Conservation (phyloP, 805 yeast genomes). For the Helenozyma baotianmanensis region DNA sequence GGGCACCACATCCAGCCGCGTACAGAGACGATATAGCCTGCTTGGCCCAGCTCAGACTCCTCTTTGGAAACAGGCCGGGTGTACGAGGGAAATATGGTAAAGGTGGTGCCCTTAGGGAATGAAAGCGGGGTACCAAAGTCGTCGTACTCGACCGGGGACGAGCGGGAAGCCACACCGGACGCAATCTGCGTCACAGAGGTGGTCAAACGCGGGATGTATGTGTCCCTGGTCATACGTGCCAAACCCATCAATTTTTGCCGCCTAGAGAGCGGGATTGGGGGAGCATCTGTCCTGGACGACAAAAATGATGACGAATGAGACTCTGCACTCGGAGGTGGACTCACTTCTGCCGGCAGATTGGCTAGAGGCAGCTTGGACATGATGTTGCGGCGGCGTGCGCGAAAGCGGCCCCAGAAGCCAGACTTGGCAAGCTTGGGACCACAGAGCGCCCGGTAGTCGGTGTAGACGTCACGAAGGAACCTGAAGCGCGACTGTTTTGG, state of each 20-base stretch:
- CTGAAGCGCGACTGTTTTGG: slow-evolving; percentile 19
- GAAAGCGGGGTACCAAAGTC: slow-evolving; percentile 15
- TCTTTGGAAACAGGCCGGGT: slow-evolving; percentile 21
- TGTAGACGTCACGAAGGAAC: slow-evolving; percentile 26
- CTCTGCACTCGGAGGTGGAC: too few species aligned
- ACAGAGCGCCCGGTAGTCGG: slow-evolving; percentile 28
- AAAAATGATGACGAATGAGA: too few species aligned
- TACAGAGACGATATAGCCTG: slow-evolving; percentile 52
- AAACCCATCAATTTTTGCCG: slow-evolving; percentile 47
- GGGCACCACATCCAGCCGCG: slow-evolving; percentile 73
- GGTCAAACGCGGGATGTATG: slow-evolving; percentile 50
- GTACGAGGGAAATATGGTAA: slow-evolving; percentile 45
- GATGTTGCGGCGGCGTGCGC: slow-evolving; percentile 13
- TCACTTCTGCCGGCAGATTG: too few species aligned
- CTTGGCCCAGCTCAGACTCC: slow-evolving; percentile 6
- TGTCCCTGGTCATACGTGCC: slow-evolving; percentile 52
- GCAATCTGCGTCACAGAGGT: slow-evolving; percentile 47
- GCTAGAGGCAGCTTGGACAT: slow-evolving; percentile 1
- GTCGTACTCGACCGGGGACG: slow-evolving; percentile 12
- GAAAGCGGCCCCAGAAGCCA: slow-evolving; percentile 13
- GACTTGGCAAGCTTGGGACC: slow-evolving; percentile 11
- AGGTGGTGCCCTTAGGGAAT: slow-evolving; percentile 54
- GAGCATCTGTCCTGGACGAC: too few species aligned
- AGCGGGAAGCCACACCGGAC: slow-evolving; percentile 35
- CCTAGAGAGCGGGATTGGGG: slow-evolving; percentile 17